Evolutionary conservation across 441 rosid genomes (phyloP).

Genomic region (Pelargonium cotyledonis): DNA sequence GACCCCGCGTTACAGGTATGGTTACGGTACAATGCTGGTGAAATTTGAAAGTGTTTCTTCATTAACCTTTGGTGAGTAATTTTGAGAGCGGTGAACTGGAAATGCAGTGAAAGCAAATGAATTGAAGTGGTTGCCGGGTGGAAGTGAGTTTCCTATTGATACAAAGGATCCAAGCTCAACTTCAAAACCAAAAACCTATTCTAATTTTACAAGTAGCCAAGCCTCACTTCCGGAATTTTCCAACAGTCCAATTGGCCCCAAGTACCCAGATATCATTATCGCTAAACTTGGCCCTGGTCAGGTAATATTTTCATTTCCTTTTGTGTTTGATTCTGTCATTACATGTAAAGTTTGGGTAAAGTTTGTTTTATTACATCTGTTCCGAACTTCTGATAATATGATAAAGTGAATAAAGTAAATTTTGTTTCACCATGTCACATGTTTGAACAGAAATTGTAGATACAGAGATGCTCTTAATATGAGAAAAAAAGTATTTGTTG

Average conservation of each 20-base stretch:
- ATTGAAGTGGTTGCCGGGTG: slow-evolving; percentile 74
- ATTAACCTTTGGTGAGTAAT: slow-evolving; percentile 10
- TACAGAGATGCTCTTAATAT: neutral
- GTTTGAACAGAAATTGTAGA: neutral
- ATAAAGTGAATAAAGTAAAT: neutral
- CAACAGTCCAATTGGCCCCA: slow-evolving; percentile 44
- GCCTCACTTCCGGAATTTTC: slow-evolving; percentile 52
- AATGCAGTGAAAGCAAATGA: slow-evolving; percentile 62
- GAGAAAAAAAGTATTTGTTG: neutral
- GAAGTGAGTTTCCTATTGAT: slow-evolving; percentile 71
- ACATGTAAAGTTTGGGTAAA: neutral
- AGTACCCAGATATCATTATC: slow-evolving; percentile 49
- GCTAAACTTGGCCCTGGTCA: slow-evolving; percentile 88
- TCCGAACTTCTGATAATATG: neutral
- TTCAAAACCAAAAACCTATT: slow-evolving; percentile 61
- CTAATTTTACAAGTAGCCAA: slow-evolving; percentile 70
- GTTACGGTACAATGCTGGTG: slow-evolving; percentile 6
- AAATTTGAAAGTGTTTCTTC: slow-evolving; percentile 8
- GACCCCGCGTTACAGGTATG: slow-evolving; percentile 57
- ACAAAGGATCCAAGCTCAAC: slow-evolving; percentile 29
- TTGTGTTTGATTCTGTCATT: neutral
- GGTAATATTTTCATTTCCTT: slow-evolving; percentile 31
- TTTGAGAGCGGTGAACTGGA: slow-evolving; percentile 12
- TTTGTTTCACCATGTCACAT: neutral
- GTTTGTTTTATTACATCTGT: neutral